phyloP scores from a whole-genome alignment of 1,139 yeast genomes.

The Yamadazyma epiphylla region DNA sequence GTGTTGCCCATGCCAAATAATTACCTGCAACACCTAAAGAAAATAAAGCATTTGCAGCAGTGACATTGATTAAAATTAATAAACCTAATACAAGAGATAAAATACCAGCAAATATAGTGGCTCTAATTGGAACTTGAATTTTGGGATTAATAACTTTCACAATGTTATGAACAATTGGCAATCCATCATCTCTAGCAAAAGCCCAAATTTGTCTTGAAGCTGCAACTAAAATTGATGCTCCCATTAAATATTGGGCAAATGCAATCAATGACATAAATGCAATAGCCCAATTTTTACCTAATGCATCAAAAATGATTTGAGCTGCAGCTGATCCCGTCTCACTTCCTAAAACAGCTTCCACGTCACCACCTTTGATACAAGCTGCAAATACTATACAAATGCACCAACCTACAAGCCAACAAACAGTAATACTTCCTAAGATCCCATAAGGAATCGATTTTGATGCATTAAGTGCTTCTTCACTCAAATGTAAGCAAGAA shows the following conservation, averaged over 20 bases:
- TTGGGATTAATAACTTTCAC: slow-evolving; percentile 52
- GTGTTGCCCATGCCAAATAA: slow-evolving; percentile 38
- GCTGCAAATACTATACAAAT: slow-evolving; percentile 54
- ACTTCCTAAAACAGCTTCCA: slow-evolving; percentile 37
- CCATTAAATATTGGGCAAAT: slow-evolving; percentile 64
- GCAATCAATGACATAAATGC: slow-evolving; percentile 61
- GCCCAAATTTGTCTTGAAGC: slow-evolving; percentile 40
- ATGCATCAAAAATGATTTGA: slow-evolving; percentile 58
- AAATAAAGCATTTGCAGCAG: slow-evolving; percentile 57
- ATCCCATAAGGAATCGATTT: slow-evolving; percentile 67
- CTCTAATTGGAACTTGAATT: slow-evolving; percentile 56
- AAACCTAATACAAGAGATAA: slow-evolving; percentile 51
- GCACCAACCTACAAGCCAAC: slow-evolving; percentile 60
- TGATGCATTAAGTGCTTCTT: slow-evolving; percentile 66
- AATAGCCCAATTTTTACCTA: slow-evolving; percentile 69
- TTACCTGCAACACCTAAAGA: slow-evolving; percentile 48
- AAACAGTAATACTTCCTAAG: slow-evolving; percentile 43
- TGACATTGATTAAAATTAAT: slow-evolving; percentile 51
- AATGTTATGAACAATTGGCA: slow-evolving; percentile 38
- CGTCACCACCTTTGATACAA: slow-evolving; percentile 50
- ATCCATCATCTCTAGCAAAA: slow-evolving; percentile 38
- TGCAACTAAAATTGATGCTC: slow-evolving; percentile 33
- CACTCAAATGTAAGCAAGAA: slow-evolving; percentile 69
- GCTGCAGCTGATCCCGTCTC: slow-evolving; percentile 58
- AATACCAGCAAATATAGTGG: slow-evolving; percentile 51